phyloP scores from a whole-genome alignment of 768 basidiomycete species.

The Mrakia gelida region DNA sequence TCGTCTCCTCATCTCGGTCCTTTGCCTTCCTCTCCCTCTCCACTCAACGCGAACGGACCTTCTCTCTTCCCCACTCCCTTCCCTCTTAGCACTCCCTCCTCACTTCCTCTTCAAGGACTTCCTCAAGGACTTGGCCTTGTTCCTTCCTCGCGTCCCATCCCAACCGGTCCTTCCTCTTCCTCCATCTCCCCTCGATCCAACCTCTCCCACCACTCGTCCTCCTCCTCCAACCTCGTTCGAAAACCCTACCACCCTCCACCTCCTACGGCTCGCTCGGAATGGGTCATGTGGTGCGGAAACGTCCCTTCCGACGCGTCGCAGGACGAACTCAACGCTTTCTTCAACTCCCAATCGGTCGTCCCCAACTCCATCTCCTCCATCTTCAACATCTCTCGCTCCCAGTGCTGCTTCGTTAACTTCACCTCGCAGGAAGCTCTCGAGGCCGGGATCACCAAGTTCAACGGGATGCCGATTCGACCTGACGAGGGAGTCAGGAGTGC shows the following conservation, averaged over 20 bases:
- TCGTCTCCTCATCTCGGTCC: background rate
- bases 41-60: background rate
- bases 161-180: background rate
- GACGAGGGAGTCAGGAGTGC: constrained; percentile 64
- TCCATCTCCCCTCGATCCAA: background rate
- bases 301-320: constrained; percentile 59
- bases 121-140: background rate
- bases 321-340: constrained; percentile 81
- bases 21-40: background rate
- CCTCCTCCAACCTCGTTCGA: constrained; percentile 12
- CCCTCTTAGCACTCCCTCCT: background rate
- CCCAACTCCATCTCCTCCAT: constrained; percentile 59
- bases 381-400: constrained; percentile 90
- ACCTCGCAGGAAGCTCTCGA: constrained; percentile 59
- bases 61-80: background rate
- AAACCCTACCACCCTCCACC: constrained; percentile 30
- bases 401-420: constrained; percentile 91
- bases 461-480: constrained; percentile 65
- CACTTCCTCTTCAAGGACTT: background rate
- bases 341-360: constrained; percentile 49
- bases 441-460: constrained; percentile 65
- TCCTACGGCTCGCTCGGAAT: constrained; percentile 15
- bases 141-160: background rate
- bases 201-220: background rate
- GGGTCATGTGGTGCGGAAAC: constrained; percentile 26